Evolutionary conservation across 1,284 basidiomycete genomes (phyloP), one percentile per base, ranked within the genome.

Genomic region (Xerocomus nothofagi): DNA sequence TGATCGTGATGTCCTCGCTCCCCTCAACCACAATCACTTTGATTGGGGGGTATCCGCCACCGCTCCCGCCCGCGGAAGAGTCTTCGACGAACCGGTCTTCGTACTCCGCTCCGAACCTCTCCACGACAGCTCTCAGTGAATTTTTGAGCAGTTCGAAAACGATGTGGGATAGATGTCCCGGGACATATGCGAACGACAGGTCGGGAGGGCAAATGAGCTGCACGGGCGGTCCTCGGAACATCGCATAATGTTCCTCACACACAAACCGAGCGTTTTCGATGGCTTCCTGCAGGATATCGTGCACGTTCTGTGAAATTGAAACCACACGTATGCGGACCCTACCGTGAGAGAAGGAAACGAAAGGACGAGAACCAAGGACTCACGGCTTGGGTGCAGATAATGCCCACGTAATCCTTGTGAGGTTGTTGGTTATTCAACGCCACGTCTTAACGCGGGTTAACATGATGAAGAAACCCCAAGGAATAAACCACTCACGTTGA

Each of bases 261-360:
- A 99, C 93, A 68, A 93, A 98, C 17, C 93, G 83, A 2, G 96
- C 94, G 69, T 98, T 98, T 71, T 99, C 96, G 62, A 98, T 98
- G 0, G 96, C 93, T 76, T 98, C 96, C 67, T 93, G 90, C 20
- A 94, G 87, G 55, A 96, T 94, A 63, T 97, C 92, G 59, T 92
- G 91, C 0, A 98, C 86, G 68, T 94, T 96, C 80, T 89, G 56
- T 38, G 11, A 21, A 36, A 46, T 40, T 29, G 30, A 30, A 45
- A n/a, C 8, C 38, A 21, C 3, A 1, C 14, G 24, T 15, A 26
- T 21, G 21, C 38, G 5, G 26, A 12, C 30, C 37, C 20, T 49
- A 44, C 2, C 12, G 21, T 39, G 40, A 55, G 51, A 44, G 4
- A 37, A 34, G 51, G 23, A 33, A 47, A 38, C 20, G 23, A 44